phyloP scores from a whole-genome alignment of 805 yeast genomes.

The Spathaspora passalidarum region DNA sequence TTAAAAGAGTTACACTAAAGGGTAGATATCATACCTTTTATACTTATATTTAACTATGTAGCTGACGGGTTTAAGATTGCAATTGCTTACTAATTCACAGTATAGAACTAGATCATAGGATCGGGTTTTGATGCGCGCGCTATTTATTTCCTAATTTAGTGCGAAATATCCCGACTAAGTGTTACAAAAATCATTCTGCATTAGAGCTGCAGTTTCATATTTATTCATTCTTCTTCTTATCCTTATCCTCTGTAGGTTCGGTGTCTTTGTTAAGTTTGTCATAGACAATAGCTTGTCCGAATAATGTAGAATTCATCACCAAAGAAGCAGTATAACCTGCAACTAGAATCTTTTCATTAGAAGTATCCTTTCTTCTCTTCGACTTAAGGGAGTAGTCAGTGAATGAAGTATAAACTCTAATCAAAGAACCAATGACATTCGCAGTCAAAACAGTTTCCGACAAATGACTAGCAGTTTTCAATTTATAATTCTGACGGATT shows the following conservation, averaged over 20 bases:
- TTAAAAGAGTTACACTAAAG: too few relatives aligned
- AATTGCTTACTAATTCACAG: too few relatives aligned
- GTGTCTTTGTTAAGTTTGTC: slow-evolving; percentile 13
- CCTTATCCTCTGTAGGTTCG: slow-evolving; percentile 6
- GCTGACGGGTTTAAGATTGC: too few relatives aligned
- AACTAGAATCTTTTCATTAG: slow-evolving; percentile 31
- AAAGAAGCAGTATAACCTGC: slow-evolving; percentile 38
- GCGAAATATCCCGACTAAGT: not conserved
- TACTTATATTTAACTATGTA: too few relatives aligned
- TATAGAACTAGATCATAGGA: too few relatives aligned
- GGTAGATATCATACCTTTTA: too few relatives aligned
- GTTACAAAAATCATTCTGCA: too few relatives aligned
- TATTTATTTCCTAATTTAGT: not conserved
- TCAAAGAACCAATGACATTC: slow-evolving; percentile 35
- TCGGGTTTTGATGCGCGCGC: not conserved
- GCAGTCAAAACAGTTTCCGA: slow-evolving; percentile 39
- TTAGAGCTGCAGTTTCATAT: not conserved
- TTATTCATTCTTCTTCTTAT: slow-evolving; percentile 7
- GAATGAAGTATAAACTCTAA: slow-evolving; percentile 39
- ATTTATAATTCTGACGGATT: slow-evolving; percentile 29
- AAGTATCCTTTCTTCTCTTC: slow-evolving; percentile 17
- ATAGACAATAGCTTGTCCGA: slow-evolving; percentile 30
- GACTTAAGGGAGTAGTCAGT: slow-evolving; percentile 20
- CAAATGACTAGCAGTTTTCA: slow-evolving; percentile 36
- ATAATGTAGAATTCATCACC: slow-evolving; percentile 30